phyloP scores from a whole-genome alignment of 257 asterid species.

The Solanum lycopersicoides region DNA sequence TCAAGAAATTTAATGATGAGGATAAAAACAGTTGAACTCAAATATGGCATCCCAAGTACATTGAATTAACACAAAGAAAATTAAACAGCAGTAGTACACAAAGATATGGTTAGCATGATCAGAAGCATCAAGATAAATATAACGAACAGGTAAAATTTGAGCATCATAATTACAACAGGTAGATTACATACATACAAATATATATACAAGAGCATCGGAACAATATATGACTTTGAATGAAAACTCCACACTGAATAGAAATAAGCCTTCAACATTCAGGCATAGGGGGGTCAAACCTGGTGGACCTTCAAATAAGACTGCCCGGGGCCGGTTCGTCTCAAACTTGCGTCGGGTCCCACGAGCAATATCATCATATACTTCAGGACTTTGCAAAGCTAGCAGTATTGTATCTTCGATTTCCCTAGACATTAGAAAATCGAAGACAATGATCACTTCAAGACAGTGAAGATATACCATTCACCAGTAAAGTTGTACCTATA shows the following conservation, averaged over 20 bases:
- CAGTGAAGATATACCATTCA: background rate
- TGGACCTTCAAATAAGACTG: conserved; percentile 97
- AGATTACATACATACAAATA: background rate
- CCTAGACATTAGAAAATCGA: conserved; percentile 18
- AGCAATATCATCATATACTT: conserved; percentile 91
- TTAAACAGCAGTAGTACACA: background rate
- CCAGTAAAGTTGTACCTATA: background rate
- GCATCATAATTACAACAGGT: background rate
- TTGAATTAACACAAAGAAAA: background rate
- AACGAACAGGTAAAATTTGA: background rate
- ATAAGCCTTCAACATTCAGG: background rate
- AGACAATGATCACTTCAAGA: background rate
- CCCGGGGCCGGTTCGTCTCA: conserved; percentile 96
- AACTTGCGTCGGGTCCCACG: conserved; percentile 90
- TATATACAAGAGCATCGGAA: background rate
- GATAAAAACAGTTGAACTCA: background rate
- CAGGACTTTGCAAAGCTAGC: conserved; percentile 83
- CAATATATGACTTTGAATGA: background rate
- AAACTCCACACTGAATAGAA: background rate
- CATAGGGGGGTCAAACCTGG: conserved; percentile 57
- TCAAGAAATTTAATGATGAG: background rate
- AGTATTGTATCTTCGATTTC: conserved; percentile 90
- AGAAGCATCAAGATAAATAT: background rate
- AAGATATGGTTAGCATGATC: background rate
- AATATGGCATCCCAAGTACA: background rate